A percentile compares a stretch with the other conserved stretches of the same genome.
These are phyloP conservation scores for Ophiognomonia clavigignenti-juglandacearum DNA, from an alignment of 2,329 filamentous ascomycete genomes.

Conservation along the genomic window DNA sequence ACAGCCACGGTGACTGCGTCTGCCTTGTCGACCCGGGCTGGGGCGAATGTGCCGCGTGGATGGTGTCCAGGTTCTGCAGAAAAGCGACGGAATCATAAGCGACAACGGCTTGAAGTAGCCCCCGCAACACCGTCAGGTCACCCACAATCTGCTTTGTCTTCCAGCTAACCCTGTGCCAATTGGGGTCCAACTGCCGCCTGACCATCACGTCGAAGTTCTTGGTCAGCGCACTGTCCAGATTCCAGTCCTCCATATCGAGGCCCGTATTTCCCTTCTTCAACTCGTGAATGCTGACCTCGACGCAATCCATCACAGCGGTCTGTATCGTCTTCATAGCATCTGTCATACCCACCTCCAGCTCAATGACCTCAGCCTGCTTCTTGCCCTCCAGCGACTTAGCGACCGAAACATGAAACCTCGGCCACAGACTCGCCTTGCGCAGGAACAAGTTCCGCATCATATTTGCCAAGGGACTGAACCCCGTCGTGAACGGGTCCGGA, in stretches of 20 bases:
- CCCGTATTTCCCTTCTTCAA: conserved; percentile 87
- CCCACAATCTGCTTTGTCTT: conserved; percentile 92
- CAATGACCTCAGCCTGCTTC: conserved; percentile 92
- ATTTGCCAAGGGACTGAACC: conserved; percentile 80
- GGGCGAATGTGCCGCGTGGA: conserved; percentile 84
- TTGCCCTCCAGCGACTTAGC: conserved; percentile 86
- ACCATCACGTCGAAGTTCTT: conserved; percentile 89
- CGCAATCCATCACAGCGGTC: conserved; percentile 90
- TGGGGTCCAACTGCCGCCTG: conserved; percentile 84
- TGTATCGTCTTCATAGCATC: conserved; percentile 91
- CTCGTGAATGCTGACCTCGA: conserved; percentile 90
- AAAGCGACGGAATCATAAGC: conserved; percentile 88
- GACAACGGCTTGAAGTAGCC: conserved; percentile 76
- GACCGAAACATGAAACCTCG: conserved; percentile 87
- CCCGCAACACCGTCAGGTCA: conserved; percentile 77
- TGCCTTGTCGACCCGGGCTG: conserved; percentile 82
- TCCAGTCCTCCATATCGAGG: conserved; percentile 96
- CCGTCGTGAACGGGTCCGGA: conserved; percentile 82
- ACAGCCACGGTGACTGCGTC: conserved; percentile 92
- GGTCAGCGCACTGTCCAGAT: conserved; percentile 84
- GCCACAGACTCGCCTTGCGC: conserved; percentile 84
- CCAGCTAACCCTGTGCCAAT: conserved; percentile 95
- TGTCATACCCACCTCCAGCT: conserved; percentile 94
- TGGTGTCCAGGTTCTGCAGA: conserved; percentile 88
- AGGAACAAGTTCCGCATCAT: conserved; percentile 94